phyloP scores from a whole-genome alignment of 2,329 filamentous ascomycete species.

The Colletotrichum truncatum region DNA sequence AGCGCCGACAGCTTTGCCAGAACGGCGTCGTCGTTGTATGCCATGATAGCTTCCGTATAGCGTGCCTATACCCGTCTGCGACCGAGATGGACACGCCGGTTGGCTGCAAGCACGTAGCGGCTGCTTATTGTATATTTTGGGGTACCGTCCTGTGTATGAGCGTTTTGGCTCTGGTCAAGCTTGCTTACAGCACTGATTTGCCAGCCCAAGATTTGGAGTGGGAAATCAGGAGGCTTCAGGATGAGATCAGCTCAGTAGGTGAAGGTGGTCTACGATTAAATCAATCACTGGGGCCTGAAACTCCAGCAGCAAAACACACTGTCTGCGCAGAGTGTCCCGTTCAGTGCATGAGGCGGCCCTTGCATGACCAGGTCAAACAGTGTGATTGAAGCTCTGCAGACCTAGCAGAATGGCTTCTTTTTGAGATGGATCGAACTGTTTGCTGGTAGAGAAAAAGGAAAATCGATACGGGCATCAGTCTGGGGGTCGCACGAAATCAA shows the following conservation, averaged over 20 bases:
- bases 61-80: not conserved
- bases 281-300: constrained; percentile 19
- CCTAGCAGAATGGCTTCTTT: not conserved
- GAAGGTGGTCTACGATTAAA: constrained; percentile 22
- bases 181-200: constrained; percentile 14
- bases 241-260: not conserved
- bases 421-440: constrained; percentile 1
- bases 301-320: constrained; percentile 26
- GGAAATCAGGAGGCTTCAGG: not conserved
- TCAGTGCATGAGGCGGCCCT: constrained; percentile 16
- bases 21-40: constrained; percentile 95
- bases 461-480: not conserved
- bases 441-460: not conserved
- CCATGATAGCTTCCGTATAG: constrained; percentile 65
- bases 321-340: constrained; percentile 16
- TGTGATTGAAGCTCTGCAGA: not conserved
- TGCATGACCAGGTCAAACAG: not conserved
- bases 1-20: constrained; percentile 93
- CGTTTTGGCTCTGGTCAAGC: not conserved
- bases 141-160: not conserved
- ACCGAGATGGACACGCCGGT: not conserved
- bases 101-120: not conserved
- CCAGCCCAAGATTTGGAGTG: not conserved
- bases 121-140: not conserved
- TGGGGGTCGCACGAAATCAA: constrained; percentile 11